These are phyloP conservation scores for Kodamaea leandrae DNA, from an alignment of 805 yeast species.

Conservation along the genomic window DNA sequence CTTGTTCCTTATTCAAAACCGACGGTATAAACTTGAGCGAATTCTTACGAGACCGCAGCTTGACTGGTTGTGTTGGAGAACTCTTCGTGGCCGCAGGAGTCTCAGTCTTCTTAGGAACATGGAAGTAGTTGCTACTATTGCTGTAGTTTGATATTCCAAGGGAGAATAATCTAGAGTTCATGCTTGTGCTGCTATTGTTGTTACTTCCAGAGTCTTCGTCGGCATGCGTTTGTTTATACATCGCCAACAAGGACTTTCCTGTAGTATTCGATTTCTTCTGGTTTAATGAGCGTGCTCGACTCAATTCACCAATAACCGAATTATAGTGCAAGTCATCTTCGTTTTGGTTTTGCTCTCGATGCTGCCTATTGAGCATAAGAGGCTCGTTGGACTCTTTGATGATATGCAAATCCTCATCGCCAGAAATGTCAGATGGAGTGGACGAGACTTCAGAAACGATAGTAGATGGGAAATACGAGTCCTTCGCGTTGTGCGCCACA, in stretches of 20 bases:
- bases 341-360: neutral
- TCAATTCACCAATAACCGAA: conserved; percentile 12
- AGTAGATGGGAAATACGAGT: conserved; percentile 28
- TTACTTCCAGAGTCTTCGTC: conserved; percentile 19
- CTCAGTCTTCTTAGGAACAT: conserved; percentile 1
- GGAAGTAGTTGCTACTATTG: conserved; percentile 6
- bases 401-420: conserved; percentile 19
- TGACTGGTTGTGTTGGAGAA: conserved; percentile 5
- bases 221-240: conserved; percentile 16
- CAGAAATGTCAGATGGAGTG: conserved; percentile 10
- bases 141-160: conserved; percentile 11
- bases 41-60: conserved; percentile 21
- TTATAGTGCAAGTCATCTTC: conserved; percentile 3
- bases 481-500: conserved; percentile 18
- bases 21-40: conserved; percentile 34
- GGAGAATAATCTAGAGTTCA: conserved; percentile 17
- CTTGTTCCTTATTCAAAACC: conserved; percentile 13
- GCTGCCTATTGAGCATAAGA: conserved; percentile 4
- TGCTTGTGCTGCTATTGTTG: conserved; percentile 10
- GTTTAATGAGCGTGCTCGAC: conserved; percentile 27
- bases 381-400: conserved; percentile 21
- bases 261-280: conserved; percentile 14
- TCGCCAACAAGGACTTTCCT: conserved; percentile 18
- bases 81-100: conserved; percentile 1
- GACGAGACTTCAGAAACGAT: conserved; percentile 10